Percentiles rank a stretch among this genome's conserved stretches.
These are phyloP conservation scores for Krasilnikovozyma curviuscula DNA, from an alignment of 768 basidiomycete species.

Conservation along the genomic window DNA sequence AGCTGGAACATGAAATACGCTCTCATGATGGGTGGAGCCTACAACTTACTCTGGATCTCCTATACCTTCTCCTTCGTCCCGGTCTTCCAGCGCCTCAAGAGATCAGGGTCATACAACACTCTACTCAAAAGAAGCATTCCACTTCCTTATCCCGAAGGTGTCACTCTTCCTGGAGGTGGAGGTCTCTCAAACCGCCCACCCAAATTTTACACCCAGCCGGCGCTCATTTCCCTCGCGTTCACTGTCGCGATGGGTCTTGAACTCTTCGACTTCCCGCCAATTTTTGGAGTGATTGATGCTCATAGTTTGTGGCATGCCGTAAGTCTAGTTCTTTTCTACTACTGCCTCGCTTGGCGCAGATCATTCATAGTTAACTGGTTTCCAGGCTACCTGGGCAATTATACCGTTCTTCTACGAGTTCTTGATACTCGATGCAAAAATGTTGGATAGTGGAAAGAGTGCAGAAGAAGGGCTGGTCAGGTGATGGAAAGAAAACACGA, in stretches of 20 bases:
- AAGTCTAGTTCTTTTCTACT: too few species aligned
- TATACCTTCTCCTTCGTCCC: conserved; percentile 36
- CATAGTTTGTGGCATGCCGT: conserved; percentile 83
- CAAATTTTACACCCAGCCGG: conserved; percentile 16
- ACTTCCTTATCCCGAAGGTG: conserved; percentile 10
- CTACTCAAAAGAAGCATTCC: conserved; percentile 13
- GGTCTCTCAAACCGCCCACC: background rate
- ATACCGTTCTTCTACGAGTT: too few species aligned
- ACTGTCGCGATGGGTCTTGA: conserved; percentile 61
- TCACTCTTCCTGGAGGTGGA: conserved; percentile 12
- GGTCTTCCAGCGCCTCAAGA: conserved; percentile 38
- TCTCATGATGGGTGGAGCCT: conserved; percentile 48
- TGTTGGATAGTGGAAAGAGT: too few species aligned
- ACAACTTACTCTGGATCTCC: conserved; percentile 62
- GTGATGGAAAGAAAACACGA: too few species aligned
- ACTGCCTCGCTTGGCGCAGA: too few species aligned
- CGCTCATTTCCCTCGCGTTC: conserved; percentile 41
- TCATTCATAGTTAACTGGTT: too few species aligned
- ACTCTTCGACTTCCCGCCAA: conserved; percentile 75
- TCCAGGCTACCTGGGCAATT: too few species aligned
- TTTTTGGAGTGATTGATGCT: conserved; percentile 58
- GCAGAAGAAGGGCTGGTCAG: too few species aligned
- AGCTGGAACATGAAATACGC: conserved; percentile 82
- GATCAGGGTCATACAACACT: conserved; percentile 31
- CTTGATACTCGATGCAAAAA: too few species aligned